Evolutionary conservation across 148 eudicot genomes (phyloP).

Genomic region (Mesembryanthemum crystallinum): DNA sequence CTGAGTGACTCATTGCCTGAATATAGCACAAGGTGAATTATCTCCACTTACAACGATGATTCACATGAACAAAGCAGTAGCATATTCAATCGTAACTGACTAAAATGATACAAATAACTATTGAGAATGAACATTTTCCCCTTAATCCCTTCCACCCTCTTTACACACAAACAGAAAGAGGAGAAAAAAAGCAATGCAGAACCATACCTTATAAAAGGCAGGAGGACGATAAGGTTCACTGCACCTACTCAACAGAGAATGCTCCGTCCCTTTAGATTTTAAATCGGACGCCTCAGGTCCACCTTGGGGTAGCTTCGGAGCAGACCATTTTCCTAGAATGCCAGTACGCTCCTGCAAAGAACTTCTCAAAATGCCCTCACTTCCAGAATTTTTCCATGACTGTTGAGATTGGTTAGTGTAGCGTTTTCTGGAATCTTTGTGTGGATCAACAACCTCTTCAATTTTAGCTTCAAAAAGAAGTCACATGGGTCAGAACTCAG

Average conservation of each 20-base stretch:
- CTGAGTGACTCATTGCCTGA: slow-evolving; percentile 23
- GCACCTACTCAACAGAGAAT: slow-evolving; percentile 27
- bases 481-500: background rate
- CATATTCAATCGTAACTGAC: slow-evolving; percentile 1
- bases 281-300: slow-evolving; percentile 14
- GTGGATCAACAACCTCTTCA: background rate
- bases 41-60: background rate
- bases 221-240: slow-evolving; percentile 38
- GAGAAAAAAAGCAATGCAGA: background rate
- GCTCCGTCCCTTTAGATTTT: slow-evolving; percentile 20
- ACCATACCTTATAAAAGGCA: slow-evolving; percentile 27
- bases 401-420: slow-evolving; percentile 3
- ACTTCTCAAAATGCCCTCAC: slow-evolving; percentile 13
- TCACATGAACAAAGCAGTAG: background rate
- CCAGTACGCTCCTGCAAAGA: slow-evolving; percentile 18
- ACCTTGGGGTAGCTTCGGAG: slow-evolving; percentile 12
- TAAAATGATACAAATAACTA: background rate
- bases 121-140: slow-evolving; percentile 9
- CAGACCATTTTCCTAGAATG: slow-evolving; percentile 28
- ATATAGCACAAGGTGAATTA: background rate
- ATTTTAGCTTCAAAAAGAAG: slow-evolving; percentile 4
- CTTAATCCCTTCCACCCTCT: slow-evolving; percentile 14
- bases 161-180: background rate
- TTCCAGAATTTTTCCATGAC: slow-evolving; percentile 13
- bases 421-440: slow-evolving; percentile 15